Conservation (phyloP, 495 filamentous ascomycete genomes). For the Aspergillus sparsus region DNA sequence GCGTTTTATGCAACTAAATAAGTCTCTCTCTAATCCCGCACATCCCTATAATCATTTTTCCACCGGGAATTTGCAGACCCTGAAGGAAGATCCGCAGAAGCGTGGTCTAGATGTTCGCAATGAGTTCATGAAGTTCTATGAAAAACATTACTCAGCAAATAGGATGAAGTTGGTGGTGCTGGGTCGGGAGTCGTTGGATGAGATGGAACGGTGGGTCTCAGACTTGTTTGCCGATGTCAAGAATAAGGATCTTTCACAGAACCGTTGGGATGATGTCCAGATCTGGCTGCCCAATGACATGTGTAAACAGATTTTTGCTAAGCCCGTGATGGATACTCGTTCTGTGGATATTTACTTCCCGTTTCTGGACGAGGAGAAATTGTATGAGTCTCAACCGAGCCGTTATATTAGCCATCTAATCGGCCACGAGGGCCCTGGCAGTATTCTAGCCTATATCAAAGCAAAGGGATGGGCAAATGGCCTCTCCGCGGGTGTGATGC, state of each 20-base stretch:
- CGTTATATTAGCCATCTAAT: conserved; percentile 92
- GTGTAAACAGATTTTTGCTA: conserved; percentile 83
- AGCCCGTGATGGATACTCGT: conserved; percentile 92
- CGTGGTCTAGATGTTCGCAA: conserved; percentile 84
- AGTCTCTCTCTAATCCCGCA: conserved; percentile 82
- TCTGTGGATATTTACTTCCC: conserved; percentile 85
- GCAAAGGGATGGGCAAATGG: conserved; percentile 93
- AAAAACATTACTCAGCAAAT: conserved; percentile 91
- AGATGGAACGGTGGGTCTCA: conserved; percentile 81
- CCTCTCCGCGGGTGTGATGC: conserved; percentile 73
- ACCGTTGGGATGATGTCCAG: conserved; percentile 75
- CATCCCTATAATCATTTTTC: conserved; percentile 98
- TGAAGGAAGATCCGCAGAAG: conserved; percentile 81
- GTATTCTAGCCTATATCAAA: conserved; percentile 93
- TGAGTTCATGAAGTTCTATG: conserved; percentile 93
- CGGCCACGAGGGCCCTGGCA: conserved; percentile 95
- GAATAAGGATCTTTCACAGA: conserved; percentile 82
- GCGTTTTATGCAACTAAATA: conserved; percentile 89
- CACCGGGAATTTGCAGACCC: conserved; percentile 86
- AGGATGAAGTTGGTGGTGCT: conserved; percentile 93
- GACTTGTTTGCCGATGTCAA: conserved; percentile 81
- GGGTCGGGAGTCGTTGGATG: conserved; percentile 84
- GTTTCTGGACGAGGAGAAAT: conserved; percentile 81
- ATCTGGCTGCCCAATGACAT: conserved; percentile 69
- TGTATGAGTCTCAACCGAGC: conserved; percentile 82